phyloP scores from a whole-genome alignment of 164 flowering plant species.

The Taxillus chinensis region DNA sequence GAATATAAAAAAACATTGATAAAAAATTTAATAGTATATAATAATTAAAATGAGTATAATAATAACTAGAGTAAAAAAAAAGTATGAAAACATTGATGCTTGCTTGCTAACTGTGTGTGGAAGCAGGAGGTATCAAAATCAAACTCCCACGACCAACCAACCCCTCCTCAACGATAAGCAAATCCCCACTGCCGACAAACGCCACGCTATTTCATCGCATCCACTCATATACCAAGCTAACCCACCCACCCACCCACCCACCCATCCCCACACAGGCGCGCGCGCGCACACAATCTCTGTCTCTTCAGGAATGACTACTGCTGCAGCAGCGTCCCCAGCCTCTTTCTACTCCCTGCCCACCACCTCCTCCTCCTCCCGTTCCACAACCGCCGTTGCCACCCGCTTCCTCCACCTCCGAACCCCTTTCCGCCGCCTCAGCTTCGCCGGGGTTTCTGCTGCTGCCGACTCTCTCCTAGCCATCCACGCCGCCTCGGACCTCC shows the following conservation, averaged over 20 bases:
- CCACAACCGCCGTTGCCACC: constrained; percentile 6
- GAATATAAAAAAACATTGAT: too few relatives aligned
- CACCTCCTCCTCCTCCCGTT: constrained; percentile 10
- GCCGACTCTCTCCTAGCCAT: constrained; percentile 28
- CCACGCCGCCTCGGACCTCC: constrained; percentile 19
- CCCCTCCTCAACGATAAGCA: constrained; percentile 69
- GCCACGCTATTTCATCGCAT: constrained; percentile 9
- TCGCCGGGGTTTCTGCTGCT: constrained; percentile 26
- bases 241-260: neutral
- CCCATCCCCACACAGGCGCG: neutral
- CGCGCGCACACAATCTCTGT: constrained; percentile 1
- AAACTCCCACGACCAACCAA: constrained; percentile 3
- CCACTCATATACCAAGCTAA: constrained; percentile 17
- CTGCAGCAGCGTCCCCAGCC: constrained; percentile 45
- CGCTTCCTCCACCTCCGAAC: constrained; percentile 20
- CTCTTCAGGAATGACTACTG: constrained; percentile 23
- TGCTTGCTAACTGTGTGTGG: too few relatives aligned
- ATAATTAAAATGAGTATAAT: too few relatives aligned
- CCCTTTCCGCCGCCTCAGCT: constrained; percentile 38
- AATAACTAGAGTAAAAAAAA: too few relatives aligned
- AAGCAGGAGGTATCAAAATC: too few relatives aligned
- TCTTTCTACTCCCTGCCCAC: constrained; percentile 32
- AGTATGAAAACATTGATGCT: too few relatives aligned
- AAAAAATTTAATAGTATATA: too few relatives aligned
- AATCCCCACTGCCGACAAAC: neutral